Evolutionary conservation across 1,284 basidiomycete genomes (phyloP), one percentile per base, ranked within the genome.

Genomic region (Leccinum fuscescens): DNA sequence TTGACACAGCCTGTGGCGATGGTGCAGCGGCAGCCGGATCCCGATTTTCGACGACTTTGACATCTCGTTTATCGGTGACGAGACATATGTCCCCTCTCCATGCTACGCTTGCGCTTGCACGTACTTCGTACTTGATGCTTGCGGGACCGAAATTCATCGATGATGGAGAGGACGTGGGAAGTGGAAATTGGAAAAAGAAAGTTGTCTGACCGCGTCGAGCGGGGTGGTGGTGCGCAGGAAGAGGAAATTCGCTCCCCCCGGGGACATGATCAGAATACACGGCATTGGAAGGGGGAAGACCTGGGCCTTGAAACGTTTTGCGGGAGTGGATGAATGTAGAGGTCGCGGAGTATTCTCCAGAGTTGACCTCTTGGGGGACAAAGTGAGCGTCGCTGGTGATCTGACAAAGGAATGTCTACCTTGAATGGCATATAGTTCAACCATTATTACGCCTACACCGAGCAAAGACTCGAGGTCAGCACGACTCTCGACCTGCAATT

Each of bases 271-370:
- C 70, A 0, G 84, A 78, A 61, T 86, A 79, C 0, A 92, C 89
- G 2, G 90, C 87, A 68, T 92, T 92, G 5, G 89, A 92, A 8
- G 89, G 89, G 1, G 89, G 90, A 3, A 91, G 77, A n/a, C 84
- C 86, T 4, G 86, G 86, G 3, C 89, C 90, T 73, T 92, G 90
- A 69, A 92, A 92, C 8, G 89, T 70, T 35, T 88, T 80, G 29
- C 83, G 79, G 57, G 78, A 80, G 64, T 89, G 86, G 27, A 91
- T 72, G 67, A 92, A 92, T 0, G 85, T 86, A 31, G 85, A 88
- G 1, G 85, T 88, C 2, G 90, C 90, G 29, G 89, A 86, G 72
- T 90, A 88, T 70, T 90, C 88, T 64, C 88, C 78, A 27, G 89
- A 89, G 9, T 83, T 84, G 14, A 92, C 72, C 70, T 92, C 90